Evolutionary conservation across 352 stramenopile genomes (phyloP), one percentile per base, ranked within the genome.

Genomic region (Phytophthora multivora): DNA sequence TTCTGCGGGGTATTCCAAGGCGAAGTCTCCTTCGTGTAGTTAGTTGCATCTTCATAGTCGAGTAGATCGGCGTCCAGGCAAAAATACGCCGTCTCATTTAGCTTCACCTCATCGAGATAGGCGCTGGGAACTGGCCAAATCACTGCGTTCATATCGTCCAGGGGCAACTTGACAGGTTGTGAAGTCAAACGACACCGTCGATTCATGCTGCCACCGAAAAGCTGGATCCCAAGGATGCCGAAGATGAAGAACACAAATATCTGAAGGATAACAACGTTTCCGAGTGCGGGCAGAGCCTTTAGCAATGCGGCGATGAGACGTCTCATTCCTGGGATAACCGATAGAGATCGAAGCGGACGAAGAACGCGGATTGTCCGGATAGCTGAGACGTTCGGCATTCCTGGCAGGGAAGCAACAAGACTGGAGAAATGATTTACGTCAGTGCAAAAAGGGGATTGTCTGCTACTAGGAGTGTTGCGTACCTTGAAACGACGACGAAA

Each of bases 181-280:
- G 77, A 68, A 12, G 88, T 97, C 16, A 96, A 54, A 0, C 86
- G 86, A 67, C 90, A 97, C 28, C 86, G 65, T n/a, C 79, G 75
- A 39, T 83, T 91, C 75, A 97, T 89, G 16, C 68, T 81, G 12
- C 89, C 90, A 21, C 75, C 66, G 51, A 95, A 98, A 15, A 98
- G 72, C 43, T 98, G 89, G 33, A 97, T 86, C 0, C 87, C 91
- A 1, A 97, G 68, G 62, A 97, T 97, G 0, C 86, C 88, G 61
- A 97, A 97, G 35, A 98, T 88, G 31, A 92, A 84, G 55, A 97
- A 97, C 0, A 97, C 80, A 50, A 98, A 97, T n/a, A 91, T 71
- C 56, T 96, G 80, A 8, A 98, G 55, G 12, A 97, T 81, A 4
- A 97, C 60, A n/a, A 97, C 90, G 51, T 96, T 96, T 42, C 79